Base-by-base conservation (phyloP, 371 early-diverging fungal genomes). In the Vittaforma corneae region DNA sequence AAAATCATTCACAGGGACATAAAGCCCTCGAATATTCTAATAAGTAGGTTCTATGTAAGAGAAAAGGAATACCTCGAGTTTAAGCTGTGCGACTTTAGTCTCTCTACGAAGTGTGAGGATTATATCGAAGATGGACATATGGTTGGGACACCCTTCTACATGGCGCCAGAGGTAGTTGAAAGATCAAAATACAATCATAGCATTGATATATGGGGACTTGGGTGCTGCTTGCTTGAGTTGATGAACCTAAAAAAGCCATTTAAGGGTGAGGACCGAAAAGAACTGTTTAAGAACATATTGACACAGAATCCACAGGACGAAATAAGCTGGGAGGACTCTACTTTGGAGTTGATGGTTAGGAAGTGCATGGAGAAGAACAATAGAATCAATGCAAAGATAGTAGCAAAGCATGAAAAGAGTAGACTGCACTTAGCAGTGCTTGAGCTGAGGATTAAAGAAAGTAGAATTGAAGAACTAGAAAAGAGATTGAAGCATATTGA, bases 161-260 rank as follows among this genome's bases (percentile, higher is more conserved):
- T 79, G 68, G 79, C 79, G 40, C 79, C 79, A 6, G 79, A 75
- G 55, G 59, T 71, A 3, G 34, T 65, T n/a, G 18, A n/a, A n/a
- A 57, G 51, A 60, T 26, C 18, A 4, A 44, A 51, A 33, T 70
- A 73, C 50, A 47, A 44, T 70, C 18, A 24, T 47, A 80, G 83
- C 1, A 91, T 90, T 2, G 97, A 97, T 82, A 92, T 92, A 88
- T 97, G 98, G 98, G 88, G 91, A 3, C 77, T 95, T 2, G 98
- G 95, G 2, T 91, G 93, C 1, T 89, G 94, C 67, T 86, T 94
- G 84, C 96, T 87, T 77, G 95, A 93, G 76, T 89, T 94, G 89
- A 77, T 91, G 16, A 34, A 28, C 2, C 33, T 65, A 38, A 45
- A 33, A 42, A 72, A 67, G 56, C 73, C 71, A 57, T 78, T 75